Base-by-base conservation (phyloP, 768 basidiomycete genomes). In the Crepidotus variabilis region DNA sequence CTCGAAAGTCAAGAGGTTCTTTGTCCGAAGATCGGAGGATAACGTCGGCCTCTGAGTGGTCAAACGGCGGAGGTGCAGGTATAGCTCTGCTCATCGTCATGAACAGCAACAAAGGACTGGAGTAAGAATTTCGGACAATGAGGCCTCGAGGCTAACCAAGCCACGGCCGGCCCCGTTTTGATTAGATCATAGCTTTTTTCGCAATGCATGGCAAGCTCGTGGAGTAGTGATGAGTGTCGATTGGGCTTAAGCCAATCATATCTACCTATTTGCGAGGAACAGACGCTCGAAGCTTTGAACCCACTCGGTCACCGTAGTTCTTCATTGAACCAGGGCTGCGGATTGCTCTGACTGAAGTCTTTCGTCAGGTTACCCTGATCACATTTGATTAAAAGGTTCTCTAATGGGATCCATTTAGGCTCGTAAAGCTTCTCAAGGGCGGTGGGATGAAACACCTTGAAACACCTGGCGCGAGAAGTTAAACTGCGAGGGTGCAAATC, bases 11-110 rank as follows among this genome's bases (percentile, higher is more conserved):
- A 52, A 73, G 68, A 16, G 73, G 73, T 48, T 66, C 61, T 57
- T 67, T 61, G 62, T 86, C 84, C 50, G 78, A 80, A 8, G 83
- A 79, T 51, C 79, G 77, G 43, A 87, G 68, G 52, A 83, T 76
- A 52, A 85, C 69, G 60, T 85, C 82, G 56, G 80, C 79, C 51
- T 72, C 71, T 28, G 71, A 64, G 57, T 78, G 68, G 59, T 84
- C 68, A 66, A 85, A 85, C 2, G 83, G 81, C 47, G 61, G 49
- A 10, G 52, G 56, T 13, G 65, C 67, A 36, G 57, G 54, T n/a
- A 51, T 47, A 7, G 59, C 56, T 52, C 49, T 64, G 13, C 60
- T 47, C 62, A 61, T 64, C 58, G 58, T 59, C 39, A 21, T 14
- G 39, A 43, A 43, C 39, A 43, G 39, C 8, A 28, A 28, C 28